These are phyloP conservation scores for Fusarium chaquense DNA, from an alignment of 2,329 filamentous ascomycete species.

Conservation along the genomic window DNA sequence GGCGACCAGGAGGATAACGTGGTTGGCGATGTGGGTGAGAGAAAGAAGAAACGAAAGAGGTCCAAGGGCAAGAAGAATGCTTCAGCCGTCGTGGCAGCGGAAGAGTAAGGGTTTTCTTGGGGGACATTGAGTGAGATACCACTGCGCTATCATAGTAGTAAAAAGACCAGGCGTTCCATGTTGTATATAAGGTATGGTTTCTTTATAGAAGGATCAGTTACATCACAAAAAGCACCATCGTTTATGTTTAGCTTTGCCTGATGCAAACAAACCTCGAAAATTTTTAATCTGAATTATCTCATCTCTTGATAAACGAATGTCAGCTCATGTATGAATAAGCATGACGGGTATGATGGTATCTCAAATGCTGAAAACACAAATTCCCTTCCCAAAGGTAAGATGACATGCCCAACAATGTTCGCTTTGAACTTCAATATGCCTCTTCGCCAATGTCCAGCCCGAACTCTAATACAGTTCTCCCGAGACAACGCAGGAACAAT, in stretches of 20 bases:
- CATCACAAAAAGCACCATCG: conserved; percentile 19
- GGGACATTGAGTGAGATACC: conserved; percentile 36
- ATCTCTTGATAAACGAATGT: conserved; percentile 28
- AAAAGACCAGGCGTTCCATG: conserved; percentile 43
- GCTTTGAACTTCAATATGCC: conserved; percentile 25
- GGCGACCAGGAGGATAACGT: conserved; percentile 40
- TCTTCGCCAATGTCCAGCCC: conserved; percentile 23
- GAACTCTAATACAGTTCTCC: background rate
- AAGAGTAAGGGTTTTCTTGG: conserved; percentile 31
- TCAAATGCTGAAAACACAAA: conserved; percentile 39
- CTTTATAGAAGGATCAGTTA: conserved; percentile 27
- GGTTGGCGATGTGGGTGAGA: conserved; percentile 46
- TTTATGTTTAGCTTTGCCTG: conserved; percentile 10
- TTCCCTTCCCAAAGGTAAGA: conserved; percentile 25
- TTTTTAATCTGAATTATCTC: conserved; percentile 8
- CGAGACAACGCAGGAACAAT: background rate
- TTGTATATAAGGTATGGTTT: conserved; percentile 32
- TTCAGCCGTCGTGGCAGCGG: conserved; percentile 47
- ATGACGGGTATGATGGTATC: conserved; percentile 43
- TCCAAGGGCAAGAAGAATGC: conserved; percentile 58
- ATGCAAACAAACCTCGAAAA: background rate
- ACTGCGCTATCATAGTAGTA: conserved; percentile 34
- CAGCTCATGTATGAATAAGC: conserved; percentile 22
- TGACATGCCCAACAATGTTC: conserved; percentile 21
- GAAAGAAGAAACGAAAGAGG: conserved; percentile 67